Conservation (phyloP, 768 basidiomycete species). For the Ramaria sp. region DNA sequence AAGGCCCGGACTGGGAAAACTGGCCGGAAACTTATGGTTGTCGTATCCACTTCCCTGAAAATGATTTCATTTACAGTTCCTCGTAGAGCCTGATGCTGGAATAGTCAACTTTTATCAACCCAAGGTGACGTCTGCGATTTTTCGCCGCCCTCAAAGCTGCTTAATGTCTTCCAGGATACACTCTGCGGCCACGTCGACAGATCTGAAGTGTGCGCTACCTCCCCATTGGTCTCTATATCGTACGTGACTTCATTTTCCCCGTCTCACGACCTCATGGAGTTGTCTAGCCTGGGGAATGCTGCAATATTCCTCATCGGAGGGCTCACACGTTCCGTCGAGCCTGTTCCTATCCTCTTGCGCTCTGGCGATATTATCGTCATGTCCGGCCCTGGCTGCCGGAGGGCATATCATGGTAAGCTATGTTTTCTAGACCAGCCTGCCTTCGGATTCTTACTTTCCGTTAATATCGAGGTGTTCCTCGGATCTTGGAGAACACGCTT, state of each 20-base stretch:
- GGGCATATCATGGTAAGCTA: conserved; percentile 83
- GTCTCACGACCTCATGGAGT: background rate
- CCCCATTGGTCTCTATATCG: conserved; percentile 92
- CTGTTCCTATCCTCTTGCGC: conserved; percentile 73
- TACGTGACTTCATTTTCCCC: conserved; percentile 25
- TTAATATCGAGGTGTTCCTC: conserved; percentile 55
- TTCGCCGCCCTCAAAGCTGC: background rate
- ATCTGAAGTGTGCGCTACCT: conserved; percentile 86
- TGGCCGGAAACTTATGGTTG: conserved; percentile 79
- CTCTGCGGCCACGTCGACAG: conserved; percentile 98
- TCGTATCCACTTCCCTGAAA: background rate
- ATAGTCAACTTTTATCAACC: conserved; percentile 94
- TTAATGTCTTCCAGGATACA: conserved; percentile 45
- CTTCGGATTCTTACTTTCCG: background rate
- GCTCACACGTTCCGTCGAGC: conserved; percentile 61
- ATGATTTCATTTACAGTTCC: conserved; percentile 1
- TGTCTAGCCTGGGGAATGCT: conserved; percentile 69
- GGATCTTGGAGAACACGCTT: conserved; percentile 73
- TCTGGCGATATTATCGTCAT: conserved; percentile 91
- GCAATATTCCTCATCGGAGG: conserved; percentile 88
- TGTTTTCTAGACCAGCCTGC: background rate
- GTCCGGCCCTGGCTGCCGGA: conserved; percentile 76
- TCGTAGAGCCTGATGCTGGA: conserved; percentile 83
- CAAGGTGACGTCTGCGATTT: conserved; percentile 29
- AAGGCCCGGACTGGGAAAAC: conserved; percentile 50